Base-by-base conservation (phyloP, 2,329 filamentous ascomycete genomes). In the Ascochyta pisi region DNA sequence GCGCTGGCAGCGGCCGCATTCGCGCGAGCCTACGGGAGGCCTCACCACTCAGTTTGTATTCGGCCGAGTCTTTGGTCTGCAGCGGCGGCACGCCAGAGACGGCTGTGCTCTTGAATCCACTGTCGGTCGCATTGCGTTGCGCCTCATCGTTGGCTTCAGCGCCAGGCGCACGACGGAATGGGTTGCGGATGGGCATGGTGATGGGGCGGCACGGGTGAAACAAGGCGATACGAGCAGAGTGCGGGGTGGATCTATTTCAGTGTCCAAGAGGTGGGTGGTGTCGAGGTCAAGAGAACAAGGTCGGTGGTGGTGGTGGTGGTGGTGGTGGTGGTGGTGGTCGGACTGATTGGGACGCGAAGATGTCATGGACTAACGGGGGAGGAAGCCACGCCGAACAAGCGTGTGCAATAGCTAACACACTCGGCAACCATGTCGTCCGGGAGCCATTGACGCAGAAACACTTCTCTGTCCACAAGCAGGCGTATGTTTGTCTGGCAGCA, bases 21-120 rank as follows among this genome's bases (percentile, higher is more conserved):
- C 38, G 40, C 38, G 39, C 54, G 43, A 49, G 26, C 16, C 4
- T 19, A 26, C 47, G 42, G 53, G 41, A 50, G 37, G 15, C 70
- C 78, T 66, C 72, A 83, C 81, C 81, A 70, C 81, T 82, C 68
- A 83, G 57, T 66, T 83, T 81, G 71, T 82, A 83, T 61, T 83
- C 81, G n/a, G 76, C 67, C 12, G 78, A 72, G 58, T 78, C 74
- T 61, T 79, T 77, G 62, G 79, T 73, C 51, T 79, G 75, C 56
- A 81, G 67, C 43, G 76, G 76, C 62, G 77, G 75, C 52, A 72
- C 54, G 54, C 73, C 75, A 24, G 65, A 67, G 43, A 74, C 68
- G n/a, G 70, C 58, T 34, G 69, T 71, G 58, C 62, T 65, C 61
- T 71, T 66, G 57, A 76, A 74, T 9, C 64, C 70, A 47, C 60